Base-by-base conservation (phyloP, 768 basidiomycete species). In the Collybia sordida region DNA sequence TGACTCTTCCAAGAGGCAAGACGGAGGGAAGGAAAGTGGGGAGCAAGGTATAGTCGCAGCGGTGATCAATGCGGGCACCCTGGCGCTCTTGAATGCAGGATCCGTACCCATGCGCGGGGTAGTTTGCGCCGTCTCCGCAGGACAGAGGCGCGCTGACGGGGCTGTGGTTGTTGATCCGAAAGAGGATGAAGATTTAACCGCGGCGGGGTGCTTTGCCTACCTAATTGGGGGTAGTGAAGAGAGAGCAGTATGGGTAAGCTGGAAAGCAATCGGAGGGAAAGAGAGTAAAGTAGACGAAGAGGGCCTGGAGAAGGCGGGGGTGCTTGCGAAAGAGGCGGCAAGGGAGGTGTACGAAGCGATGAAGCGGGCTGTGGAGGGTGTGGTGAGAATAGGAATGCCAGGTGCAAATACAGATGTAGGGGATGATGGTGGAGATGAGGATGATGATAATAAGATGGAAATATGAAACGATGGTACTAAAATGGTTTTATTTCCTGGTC, bases 51-150 rank as follows among this genome's bases (percentile, higher is more conserved):
- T 81, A 1, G 84, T 89, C 0, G 77, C 85, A 2, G 70, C 83
- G 64, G 80, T 90, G 55, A 31, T 31, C 31, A 92, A 93, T 53
- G 85, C 89, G 0, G 75, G 79, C 54, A 81, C 80, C 4, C 68
- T 89, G 0, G 85, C 90, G 0, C 69, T 91, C 6, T 61, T 93
- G 24, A 85, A 82, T 39, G 79, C 88, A 0, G 80, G 81, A 0
- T 88, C 87, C 1, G 67, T 93, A 0, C 83, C 88, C 0, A 84
- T 91, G 87, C 71, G 77, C 2, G 88, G 88, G 1, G 80, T 86
- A n/a, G 76, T 88, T 0, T 84, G 83, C 45, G 89, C 90, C 3
- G 78, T 86, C 2, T 70, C 85, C 0, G 72, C 87, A 1, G 82
- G 80, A 0, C 70, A 70, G 12, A 42, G 68, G 5, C 61, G 57